Evolutionary conservation across 805 yeast genomes (phyloP), one percentile per base, ranked within the genome.

Genomic region (Sugiyamaella marilandica): DNA sequence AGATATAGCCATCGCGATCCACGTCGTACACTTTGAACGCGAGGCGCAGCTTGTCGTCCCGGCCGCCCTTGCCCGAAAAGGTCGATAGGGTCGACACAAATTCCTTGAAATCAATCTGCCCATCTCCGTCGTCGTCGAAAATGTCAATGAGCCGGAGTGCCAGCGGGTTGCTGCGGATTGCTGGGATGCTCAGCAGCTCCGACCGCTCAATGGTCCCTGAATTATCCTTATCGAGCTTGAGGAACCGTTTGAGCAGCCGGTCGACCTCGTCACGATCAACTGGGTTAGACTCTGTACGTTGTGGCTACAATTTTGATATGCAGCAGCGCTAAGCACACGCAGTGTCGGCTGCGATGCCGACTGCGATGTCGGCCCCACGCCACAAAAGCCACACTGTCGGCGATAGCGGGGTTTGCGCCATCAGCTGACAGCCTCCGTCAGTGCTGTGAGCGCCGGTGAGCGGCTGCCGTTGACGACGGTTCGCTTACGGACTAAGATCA

Each of bases 11-110:
- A 66, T 94, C 99, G 52, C 89, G 78, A 69, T 94, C 99, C 57
- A 94, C 89, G 66, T 94, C 99, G 65, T 94, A 94, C 16, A 94
- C 89, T 63, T 84, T 87, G 71, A 94, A 94, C 10, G 97, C 94
- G 73, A 95, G 94, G 64, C 75, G 76, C 54, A 92, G 76, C 69
- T 90, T 92, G 59, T 89, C 97, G 51, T 82, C 84, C 47, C 82
- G 81, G 21, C 83, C 79, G 1, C 95, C 87, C 62, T 87, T 84
- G 2, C 91, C 85, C 49, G 96, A 86, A 65, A 94, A 94, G 2
- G 91, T 90, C 2, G 95, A 85, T 45, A 89, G 74, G 1, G 92
- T 95, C 3, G 84, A 75, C 46, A 95, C 86, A 69, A 94, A 94
- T 70, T 94, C 99, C 65, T 89, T 91, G 70, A 94, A 94, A 66